phyloP scores from a whole-genome alignment of 139 green algal species.

The Zygnema cylindricum region DNA sequence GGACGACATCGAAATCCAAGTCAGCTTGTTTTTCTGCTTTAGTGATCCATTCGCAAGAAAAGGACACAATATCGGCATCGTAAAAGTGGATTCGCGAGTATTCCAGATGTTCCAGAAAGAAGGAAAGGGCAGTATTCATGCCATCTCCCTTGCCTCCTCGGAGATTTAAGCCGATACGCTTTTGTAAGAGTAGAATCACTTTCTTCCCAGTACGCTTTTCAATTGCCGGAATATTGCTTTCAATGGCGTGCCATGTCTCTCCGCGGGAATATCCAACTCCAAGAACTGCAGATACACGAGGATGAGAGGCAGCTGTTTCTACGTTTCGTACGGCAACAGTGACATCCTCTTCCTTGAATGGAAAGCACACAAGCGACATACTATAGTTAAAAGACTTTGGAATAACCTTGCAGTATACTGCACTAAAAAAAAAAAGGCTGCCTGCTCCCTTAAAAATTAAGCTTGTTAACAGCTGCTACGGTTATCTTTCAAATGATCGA shows the following conservation, averaged over 20 bases:
- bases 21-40: conserved; percentile 52
- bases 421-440: no score
- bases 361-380: conserved; percentile 60
- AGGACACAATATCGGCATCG: conserved; percentile 53
- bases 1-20: conserved; percentile 53
- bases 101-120: conserved; percentile 42
- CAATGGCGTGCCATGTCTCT: conserved; percentile 59
- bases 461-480: no score
- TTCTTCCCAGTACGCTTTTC: conserved; percentile 30
- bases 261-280: conserved; percentile 34
- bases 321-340: conserved; percentile 39
- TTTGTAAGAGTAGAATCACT: conserved; percentile 34
- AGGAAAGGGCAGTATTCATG: conserved; percentile 58
- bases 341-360: conserved; percentile 61
- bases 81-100: conserved; percentile 54
- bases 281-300: conserved; percentile 35
- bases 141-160: conserved; percentile 53
- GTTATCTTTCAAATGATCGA: no score
- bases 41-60: conserved; percentile 51
- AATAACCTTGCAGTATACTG: background rate
- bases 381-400: conserved; percentile 1
- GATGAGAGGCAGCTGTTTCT: conserved; percentile 46
- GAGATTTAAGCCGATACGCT: conserved; percentile 50
- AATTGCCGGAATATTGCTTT: conserved; percentile 24
- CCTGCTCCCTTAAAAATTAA: no score